Evolutionary conservation across 179 eudicot genomes (phyloP), one percentile per base, ranked within the genome.

Genomic region (Spinacia oleracea): DNA sequence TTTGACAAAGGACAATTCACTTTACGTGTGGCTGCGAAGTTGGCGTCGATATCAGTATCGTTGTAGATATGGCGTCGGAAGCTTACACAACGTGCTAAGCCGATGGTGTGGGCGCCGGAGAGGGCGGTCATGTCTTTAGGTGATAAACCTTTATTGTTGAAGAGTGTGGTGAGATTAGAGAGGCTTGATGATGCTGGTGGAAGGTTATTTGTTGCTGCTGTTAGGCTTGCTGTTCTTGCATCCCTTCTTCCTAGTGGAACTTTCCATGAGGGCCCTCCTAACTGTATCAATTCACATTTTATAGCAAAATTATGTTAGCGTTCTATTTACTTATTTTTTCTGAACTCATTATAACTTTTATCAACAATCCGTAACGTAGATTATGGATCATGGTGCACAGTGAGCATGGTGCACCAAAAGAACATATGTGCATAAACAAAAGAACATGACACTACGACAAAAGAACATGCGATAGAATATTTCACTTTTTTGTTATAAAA

Each of bases 91-190:
- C 80, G 84, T 5, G 90, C 83, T 29, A 77, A 84, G 21, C 92
- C 90, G 35, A 89, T 68, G 42, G 90, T 89, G 81, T 89, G 89
- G 64, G 81, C 84, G 2, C 90, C 88, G 0, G 88, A 86, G 53
- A 88, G 87, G 16, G 86, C 85, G 32, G 86, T 84, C 91, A 88
- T 83, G 56, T 88, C 87, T 1, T 63, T 48, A 25, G 78, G 74
- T 40, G 43, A 73, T 11, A 89, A 85, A 42, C 86, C 87, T 50
- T 76, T 70, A 18, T 20, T 10, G 43, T 16, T 7, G 31, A 81
- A 81, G 23, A 79, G 73, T 9, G 73, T 18, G 29, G 25, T 53
- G 55, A 79, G 77, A 25, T 63, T 73, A 0, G 56, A 4, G 43
- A 79, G 78, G 78, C n/a, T 65, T 20, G 82, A 43, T 5, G 21